Conservation (phyloP, 352 stramenopile species). For the Phytopythium oedochilum region DNA sequence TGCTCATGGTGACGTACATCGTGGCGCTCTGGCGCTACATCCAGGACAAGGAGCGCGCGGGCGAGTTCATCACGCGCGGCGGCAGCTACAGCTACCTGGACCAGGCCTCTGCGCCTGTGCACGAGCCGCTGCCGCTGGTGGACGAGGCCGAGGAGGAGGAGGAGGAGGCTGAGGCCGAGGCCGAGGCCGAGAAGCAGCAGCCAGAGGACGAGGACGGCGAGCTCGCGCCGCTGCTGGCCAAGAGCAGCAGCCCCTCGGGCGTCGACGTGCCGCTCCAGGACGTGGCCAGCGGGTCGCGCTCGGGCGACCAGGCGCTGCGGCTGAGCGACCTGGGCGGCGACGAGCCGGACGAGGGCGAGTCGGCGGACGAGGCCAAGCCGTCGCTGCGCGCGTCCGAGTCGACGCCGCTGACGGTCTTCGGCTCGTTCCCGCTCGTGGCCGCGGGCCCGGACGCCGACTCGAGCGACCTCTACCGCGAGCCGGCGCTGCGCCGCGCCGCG, state of each 20-base stretch:
- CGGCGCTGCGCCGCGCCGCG: constrained; percentile 46
- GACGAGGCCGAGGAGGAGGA: background rate
- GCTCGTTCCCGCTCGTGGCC: constrained; percentile 16
- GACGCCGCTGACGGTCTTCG: constrained; percentile 32
- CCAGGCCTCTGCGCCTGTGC: constrained; percentile 14
- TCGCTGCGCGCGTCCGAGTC: constrained; percentile 14
- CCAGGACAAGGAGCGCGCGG: constrained; percentile 77
- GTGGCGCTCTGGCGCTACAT: constrained; percentile 80
- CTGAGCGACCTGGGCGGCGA: constrained; percentile 9
- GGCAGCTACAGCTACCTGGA: constrained; percentile 34
- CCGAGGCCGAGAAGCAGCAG: constrained; percentile 18
- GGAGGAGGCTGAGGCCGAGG: background rate
- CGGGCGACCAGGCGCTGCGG: constrained; percentile 5
- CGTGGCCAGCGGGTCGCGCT: background rate
- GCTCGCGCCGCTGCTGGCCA: constrained; percentile 1
- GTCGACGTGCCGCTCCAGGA: background rate
- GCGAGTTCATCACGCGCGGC: constrained; percentile 33
- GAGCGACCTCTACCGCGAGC: constrained; percentile 71
- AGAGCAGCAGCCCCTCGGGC: constrained; percentile 9
- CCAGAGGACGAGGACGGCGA: constrained; percentile 24
- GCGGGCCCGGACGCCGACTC: constrained; percentile 31
- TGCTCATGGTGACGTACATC: constrained; percentile 84
- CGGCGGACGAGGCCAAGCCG: constrained; percentile 4
- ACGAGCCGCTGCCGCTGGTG: background rate
- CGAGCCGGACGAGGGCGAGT: constrained; percentile 10